These are phyloP conservation scores for Takakia lepidozioides DNA, from an alignment of 225 moss, liverwort and hornwort species.

Conservation along the genomic window DNA sequence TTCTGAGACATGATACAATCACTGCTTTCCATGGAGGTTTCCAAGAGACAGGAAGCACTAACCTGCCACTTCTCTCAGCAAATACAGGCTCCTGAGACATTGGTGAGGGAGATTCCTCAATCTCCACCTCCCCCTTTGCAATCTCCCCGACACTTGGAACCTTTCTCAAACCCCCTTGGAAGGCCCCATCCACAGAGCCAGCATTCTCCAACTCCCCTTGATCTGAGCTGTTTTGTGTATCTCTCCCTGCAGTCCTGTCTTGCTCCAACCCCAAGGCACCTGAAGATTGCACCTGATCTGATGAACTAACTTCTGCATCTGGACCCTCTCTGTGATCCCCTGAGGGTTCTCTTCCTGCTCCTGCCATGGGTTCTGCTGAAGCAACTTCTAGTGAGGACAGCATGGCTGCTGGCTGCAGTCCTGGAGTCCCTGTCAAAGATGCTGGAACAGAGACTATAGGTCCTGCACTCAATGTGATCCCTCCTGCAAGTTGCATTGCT, in stretches of 20 bases:
- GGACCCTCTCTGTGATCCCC: no score
- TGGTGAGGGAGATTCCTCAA: constrained; percentile 31
- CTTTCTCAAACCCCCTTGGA: no score
- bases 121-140: no score
- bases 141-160: no score
- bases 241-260: neutral
- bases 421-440: constrained; percentile 28
- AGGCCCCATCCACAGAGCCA: no score
- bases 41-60: constrained; percentile 19
- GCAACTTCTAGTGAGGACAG: constrained; percentile 20
- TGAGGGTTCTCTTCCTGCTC: no score
- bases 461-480: constrained; percentile 37
- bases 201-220: constrained; percentile 32
- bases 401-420: constrained; percentile 29
- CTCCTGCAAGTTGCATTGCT: constrained; percentile 16
- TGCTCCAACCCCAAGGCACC: no score
- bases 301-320: no score
- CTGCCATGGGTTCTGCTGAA: no score
- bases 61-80: constrained; percentile 44
- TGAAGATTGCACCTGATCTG: no score
- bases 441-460: constrained; percentile 24
- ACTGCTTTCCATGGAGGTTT: constrained; percentile 27
- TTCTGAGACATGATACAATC: no score
- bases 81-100: constrained; percentile 28
- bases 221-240: constrained; percentile 26